phyloP scores from a whole-genome alignment of 2,329 filamentous ascomycete genomes.

The Reticulascus tulasneorum region DNA sequence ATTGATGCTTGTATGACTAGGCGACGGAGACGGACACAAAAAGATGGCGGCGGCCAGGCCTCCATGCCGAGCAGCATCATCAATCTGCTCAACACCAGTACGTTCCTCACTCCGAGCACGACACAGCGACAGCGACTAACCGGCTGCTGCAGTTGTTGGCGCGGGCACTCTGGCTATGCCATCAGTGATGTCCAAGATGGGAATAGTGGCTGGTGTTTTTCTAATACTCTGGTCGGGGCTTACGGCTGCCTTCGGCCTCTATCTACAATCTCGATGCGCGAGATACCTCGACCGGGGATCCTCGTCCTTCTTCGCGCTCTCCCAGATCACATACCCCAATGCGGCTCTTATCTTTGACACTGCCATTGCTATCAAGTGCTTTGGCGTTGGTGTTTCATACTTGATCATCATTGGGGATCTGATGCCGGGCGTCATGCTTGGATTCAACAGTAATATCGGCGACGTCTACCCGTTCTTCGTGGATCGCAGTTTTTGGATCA shows the following conservation, averaged over 20 bases:
- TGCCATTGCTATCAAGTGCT: slow-evolving; percentile 96
- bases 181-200: slow-evolving; percentile 93
- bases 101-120: slow-evolving; percentile 20
- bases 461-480: slow-evolving; percentile 67
- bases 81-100: slow-evolving; percentile 95
- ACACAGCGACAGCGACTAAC: neutral
- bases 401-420: slow-evolving; percentile 98
- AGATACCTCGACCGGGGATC: slow-evolving; percentile 86
- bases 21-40: slow-evolving; percentile 60
- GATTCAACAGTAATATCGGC: slow-evolving; percentile 64
- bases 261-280: slow-evolving; percentile 89
- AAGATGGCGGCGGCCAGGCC: slow-evolving; percentile 76
- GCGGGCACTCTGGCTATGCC: slow-evolving; percentile 94
- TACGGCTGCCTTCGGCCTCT: slow-evolving; percentile 87
- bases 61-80: slow-evolving; percentile 88
- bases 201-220: slow-evolving; percentile 76
- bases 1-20: slow-evolving; percentile 25
- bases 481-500: slow-evolving; percentile 96
- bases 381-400: slow-evolving; percentile 95
- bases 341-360: slow-evolving; percentile 92
- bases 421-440: slow-evolving; percentile 89
- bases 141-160: slow-evolving; percentile 65
- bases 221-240: slow-evolving; percentile 89
- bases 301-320: slow-evolving; percentile 93
- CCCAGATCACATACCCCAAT: slow-evolving; percentile 94